These are phyloP conservation scores for Wickerhamomyces xylosicus DNA, from an alignment of 805 yeast species.

Conservation along the genomic window DNA sequence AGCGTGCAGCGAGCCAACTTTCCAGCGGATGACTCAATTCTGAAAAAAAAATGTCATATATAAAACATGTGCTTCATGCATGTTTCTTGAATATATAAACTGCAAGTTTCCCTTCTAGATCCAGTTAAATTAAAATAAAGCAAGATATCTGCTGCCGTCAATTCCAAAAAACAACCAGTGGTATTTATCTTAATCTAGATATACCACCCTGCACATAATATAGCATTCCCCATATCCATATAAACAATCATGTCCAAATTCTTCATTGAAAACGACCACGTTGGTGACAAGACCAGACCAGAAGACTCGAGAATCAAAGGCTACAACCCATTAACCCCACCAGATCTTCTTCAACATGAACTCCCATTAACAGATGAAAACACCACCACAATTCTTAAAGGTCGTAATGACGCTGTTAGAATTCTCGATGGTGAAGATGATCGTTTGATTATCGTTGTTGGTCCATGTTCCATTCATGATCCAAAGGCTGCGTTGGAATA, in stretches of 20 bases:
- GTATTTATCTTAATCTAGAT: too few species aligned
- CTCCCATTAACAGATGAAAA: slow-evolving; percentile 54
- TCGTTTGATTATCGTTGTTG: slow-evolving; percentile 79
- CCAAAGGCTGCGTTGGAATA: slow-evolving; percentile 83
- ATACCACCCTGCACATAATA: neutral
- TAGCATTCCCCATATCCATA: neutral
- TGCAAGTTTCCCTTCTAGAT: too few species aligned
- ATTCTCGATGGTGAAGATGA: slow-evolving; percentile 73
- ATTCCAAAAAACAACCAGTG: too few species aligned
- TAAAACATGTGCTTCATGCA: too few species aligned
- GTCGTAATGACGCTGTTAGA: slow-evolving; percentile 65
- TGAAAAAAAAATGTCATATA: too few species aligned
- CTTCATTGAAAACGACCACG: slow-evolving; percentile 78
- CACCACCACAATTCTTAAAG: slow-evolving; percentile 55
- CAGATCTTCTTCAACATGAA: slow-evolving; percentile 85
- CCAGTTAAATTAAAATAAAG: too few species aligned
- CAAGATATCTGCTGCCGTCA: slow-evolving; percentile 2
- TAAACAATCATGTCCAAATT: slow-evolving; percentile 24
- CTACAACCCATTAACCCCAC: slow-evolving; percentile 93
- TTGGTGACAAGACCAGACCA: slow-evolving; percentile 72
- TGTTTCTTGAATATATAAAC: too few species aligned
- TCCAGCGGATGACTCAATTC: too few species aligned
- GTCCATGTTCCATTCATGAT: slow-evolving; percentile 97
- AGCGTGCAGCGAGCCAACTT: too few species aligned
- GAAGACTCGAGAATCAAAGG: slow-evolving; percentile 79